Base-by-base conservation (phyloP, 2,329 filamentous ascomycete genomes). In the Xylaria sp. region DNA sequence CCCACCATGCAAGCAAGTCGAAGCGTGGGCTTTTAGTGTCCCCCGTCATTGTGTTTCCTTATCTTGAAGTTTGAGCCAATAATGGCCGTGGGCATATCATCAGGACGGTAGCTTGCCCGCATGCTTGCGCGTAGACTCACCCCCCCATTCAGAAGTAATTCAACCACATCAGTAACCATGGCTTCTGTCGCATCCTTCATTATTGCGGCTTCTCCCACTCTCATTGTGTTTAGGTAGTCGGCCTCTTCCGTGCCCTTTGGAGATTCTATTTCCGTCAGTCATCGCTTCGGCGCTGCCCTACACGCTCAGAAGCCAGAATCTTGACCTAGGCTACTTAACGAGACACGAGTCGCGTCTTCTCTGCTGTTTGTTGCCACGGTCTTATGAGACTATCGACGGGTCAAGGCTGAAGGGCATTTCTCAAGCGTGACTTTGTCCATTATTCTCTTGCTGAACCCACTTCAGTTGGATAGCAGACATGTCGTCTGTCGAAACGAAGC, bases 41-140 rank as follows among this genome's bases (percentile, higher is more conserved):
- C 61, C 61, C 69, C 58, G 64, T 61, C 59, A 42, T 60, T 68
- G 60, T 69, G 61, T 47, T 47, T 68, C 65, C 65, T 71, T 70
- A 71, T 70, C 69, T 68, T 39, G 45, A 27, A 27, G 24, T 12
- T 48, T 42, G 21, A 51, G 54, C 69, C 64, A 69, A 71, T 69
- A 42, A 42, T 24, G 56, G 11, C 45, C 19, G 30, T 32, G 42
- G 54, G 48, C 39, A 61, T 57, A 65, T 54, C 60, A 34, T 69
- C 39, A 51, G 51, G 59, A 57, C 27, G 50, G 59, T 53, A 59
- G 60, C 59, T 61, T 67, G 39, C 50, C 57, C 61, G 66, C 69
- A 66, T 64, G 55, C 53, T 61, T 48, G 62, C 56, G 65, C 56
- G 19, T 65, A 34, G 54, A 55, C 45, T 36, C 56, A 56, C 58